Base-by-base conservation (phyloP, 768 basidiomycete genomes). In the Pleurotus cornucopiae region DNA sequence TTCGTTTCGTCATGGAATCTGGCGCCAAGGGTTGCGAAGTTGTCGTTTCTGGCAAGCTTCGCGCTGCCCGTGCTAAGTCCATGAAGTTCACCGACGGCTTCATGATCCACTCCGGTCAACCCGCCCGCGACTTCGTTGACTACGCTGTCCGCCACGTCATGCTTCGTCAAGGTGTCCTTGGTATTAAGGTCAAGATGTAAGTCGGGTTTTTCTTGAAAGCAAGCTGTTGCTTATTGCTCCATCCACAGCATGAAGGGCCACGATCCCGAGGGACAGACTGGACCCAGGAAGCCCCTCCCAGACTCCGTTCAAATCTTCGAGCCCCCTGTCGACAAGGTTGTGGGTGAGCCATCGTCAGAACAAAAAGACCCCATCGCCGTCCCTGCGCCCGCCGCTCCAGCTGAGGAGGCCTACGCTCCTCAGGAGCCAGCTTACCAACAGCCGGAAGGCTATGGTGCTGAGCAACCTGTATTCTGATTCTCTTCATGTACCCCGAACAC, bases 51-150 rank as follows among this genome's bases (percentile, higher is more conserved):
- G 97, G 97, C 71, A 99, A 99, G 76, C 93, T 99, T 69, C 94
- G 97, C 71, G 97, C 96, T 62, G 97, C 97, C 62, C 94, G 96
- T 83, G 97, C 97, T 68, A 99, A 99, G 78, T 91, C 94, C 16
- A 99, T 99, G 97, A 99, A 99, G 77, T 98, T 99, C 80, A 98
- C 95, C 69, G 97, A 99, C 68, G 97, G 97, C 55, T 98, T 98
- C 88, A 94, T 94, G 91, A 91, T 94, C 68, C 91, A 94, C 82
- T 97, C 96, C 61, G 95, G 95, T 85, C 97, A 99, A 78, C 97
- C 97, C 63, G 88, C 86, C 48, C 80, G 86, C 54, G 97, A 99
- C 71, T 99, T 95, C 66, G 94, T 99, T 60, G 96, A 98, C 78
- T 83, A 92, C 64, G 97, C 97, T 58, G 95, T 98, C 66, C 86